These are phyloP conservation scores for Xylaria sp. DNA, from an alignment of 2,329 filamentous ascomycete genomes.

Conservation along the genomic window DNA sequence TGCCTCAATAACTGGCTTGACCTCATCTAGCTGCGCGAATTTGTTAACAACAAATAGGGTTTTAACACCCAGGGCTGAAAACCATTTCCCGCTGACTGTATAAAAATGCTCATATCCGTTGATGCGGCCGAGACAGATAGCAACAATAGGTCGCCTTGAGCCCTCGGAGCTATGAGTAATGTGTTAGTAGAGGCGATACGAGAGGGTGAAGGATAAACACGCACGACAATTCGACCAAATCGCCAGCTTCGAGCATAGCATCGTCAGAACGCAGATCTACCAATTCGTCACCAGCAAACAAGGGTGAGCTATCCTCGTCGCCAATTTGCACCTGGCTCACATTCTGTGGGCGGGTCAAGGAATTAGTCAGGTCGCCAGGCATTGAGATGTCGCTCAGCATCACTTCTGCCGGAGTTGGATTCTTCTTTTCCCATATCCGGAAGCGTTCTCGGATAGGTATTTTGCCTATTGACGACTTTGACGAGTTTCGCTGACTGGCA, in stretches of 20 bases:
- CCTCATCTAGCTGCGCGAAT: constrained; percentile 57
- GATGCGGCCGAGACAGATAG: constrained; percentile 64
- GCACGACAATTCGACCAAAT: constrained; percentile 64
- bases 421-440: constrained; percentile 55
- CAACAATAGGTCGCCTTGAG: constrained; percentile 61
- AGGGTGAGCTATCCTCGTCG: constrained; percentile 42
- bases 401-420: constrained; percentile 45
- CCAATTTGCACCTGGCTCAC: constrained; percentile 48
- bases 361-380: constrained; percentile 50
- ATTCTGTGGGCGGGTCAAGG: constrained; percentile 52
- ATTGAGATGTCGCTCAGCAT: constrained; percentile 49
- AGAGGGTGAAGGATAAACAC: background rate
- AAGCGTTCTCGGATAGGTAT: constrained; percentile 56
- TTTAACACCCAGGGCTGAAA: constrained; percentile 57
- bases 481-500: constrained; percentile 9
- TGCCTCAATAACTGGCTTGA: constrained; percentile 56
- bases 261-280: constrained; percentile 51
- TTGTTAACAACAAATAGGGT: constrained; percentile 62
- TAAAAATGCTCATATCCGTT: constrained; percentile 66
- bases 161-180: constrained; percentile 46
- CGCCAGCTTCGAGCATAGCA: constrained; percentile 55
- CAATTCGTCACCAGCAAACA: constrained; percentile 54
- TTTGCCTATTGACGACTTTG: constrained; percentile 11
- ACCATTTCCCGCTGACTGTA: constrained; percentile 62
- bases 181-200: constrained; percentile 30